Evolutionary conservation across 2,329 filamentous ascomycete species (phyloP), one percentile per base, ranked within the genome.

Genomic region (Chlorencoelia australis): DNA sequence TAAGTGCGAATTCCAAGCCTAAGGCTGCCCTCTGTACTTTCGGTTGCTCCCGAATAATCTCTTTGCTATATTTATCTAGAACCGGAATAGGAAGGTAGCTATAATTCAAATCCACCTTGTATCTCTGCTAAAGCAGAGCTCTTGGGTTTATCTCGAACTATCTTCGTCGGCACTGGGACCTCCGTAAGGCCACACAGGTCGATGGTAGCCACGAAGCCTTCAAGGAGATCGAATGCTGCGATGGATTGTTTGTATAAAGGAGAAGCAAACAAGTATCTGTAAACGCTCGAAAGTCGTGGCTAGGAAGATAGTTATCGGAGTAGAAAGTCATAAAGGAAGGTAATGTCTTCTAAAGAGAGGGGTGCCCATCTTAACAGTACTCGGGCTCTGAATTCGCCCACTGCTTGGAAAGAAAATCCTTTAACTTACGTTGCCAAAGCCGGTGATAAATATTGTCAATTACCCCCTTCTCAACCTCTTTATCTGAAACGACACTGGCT

Each of bases 151-250:
- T 28, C 70, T 63, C 17, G 58, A 54, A 31, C 64, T 64, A 19
- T 67, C 61, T 14, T 68, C 65, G 2, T 57, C 60, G 8, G 56
- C 46, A 34, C 70, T 65, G 8, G 65, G 55, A n/a, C 69, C 68
- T 20, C 70, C 70, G 50, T 74, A 74, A 7, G 70, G 69, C 66
- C 67, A 74, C 24, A n/a, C 31, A 20, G 70, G 21, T 55, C 70
- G 40, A 73, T 62, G 3, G 68, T 59, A n/a, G 71, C 56, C 33
- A 71, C 67, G 40, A 73, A 74, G 0, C 69, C 69, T 39, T 71
- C 63, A 2, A 69, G 70, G 3, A 74, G 54, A 20, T 67, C 59
- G 38, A 72, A 66, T 25, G 72, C 64, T 2, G 64, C 60, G 7
- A 72, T 50, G 2, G 66, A 67, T 36, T 65, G 53, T 47, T 71